Evolutionary conservation across 179 eudicot genomes (phyloP), one percentile per base, ranked within the genome.

Genomic region (Heliamphora pulchella): DNA sequence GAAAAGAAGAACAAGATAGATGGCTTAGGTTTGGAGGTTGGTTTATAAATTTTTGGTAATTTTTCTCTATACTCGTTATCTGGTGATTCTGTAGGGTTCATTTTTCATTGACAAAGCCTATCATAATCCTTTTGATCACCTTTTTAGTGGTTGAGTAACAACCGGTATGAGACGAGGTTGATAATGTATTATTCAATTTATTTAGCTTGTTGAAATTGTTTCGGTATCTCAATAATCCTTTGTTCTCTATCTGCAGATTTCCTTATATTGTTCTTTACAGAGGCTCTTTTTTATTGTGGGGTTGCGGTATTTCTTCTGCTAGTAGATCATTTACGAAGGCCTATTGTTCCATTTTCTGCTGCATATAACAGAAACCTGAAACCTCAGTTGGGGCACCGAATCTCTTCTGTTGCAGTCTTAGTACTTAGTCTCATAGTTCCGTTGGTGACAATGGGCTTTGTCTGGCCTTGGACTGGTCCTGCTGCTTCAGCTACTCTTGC

Each of bases 401-500:
- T 93, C 64, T 91, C 98, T 46, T 89, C 93, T 39, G 97, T 91
- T 78, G 89, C 95, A 0, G 89, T 93, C 79, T 83, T 95, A 89
- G 90, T 91, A 80, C 97, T 93, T 57, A 95, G 97, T 83, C 93
- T 95, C 71, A 82, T 91, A 69, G 90, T 91, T 77, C 97, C 98
- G 48, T 83, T 93, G 93, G 95, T 93, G 70, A 95, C 98, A 46
- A 95, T 95, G 98, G 98, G 98, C 63, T 90, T 89, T 83, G 98
- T 95, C 73, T 95, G 97, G 98, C 98, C 97, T 11, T 95, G 98
- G 97, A 95, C 97, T 62, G 98, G 98, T 53, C 98, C 98, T 47
- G 98, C 98, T 44, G 98, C 98, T 80, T 95, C 98, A 48, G 98
- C 97, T 83, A 91, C 98, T 80, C 93, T 95, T 53, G 97, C 98